These are phyloP conservation scores for Teratosphaeria epicoccoides DNA, from an alignment of 2,329 filamentous ascomycete species.

Conservation along the genomic window DNA sequence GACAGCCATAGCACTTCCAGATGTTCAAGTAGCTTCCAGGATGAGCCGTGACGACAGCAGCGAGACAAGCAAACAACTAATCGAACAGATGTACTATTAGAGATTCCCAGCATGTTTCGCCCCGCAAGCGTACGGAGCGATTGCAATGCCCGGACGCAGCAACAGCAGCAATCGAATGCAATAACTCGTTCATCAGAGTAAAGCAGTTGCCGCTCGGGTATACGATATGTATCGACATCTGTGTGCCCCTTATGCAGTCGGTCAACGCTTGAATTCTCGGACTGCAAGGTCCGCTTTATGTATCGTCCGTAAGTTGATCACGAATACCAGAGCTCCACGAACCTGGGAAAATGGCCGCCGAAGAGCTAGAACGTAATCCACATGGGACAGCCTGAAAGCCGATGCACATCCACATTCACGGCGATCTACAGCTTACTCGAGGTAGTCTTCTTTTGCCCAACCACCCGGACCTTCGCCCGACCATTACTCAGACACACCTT, in stretches of 20 bases:
- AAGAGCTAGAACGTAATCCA: neutral
- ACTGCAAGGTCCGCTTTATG: too few species aligned
- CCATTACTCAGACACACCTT: slow-evolving; percentile 86
- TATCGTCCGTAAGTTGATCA: too few species aligned
- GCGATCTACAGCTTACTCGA: slow-evolving; percentile 48
- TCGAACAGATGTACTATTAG: neutral
- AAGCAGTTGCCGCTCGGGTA: too few species aligned
- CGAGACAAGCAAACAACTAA: neutral
- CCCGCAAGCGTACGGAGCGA: neutral
- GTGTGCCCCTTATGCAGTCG: too few species aligned
- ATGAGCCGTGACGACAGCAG: neutral
- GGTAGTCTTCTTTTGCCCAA: slow-evolving; percentile 31
- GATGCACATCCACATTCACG: neutral
- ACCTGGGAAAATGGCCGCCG: too few species aligned
- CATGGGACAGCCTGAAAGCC: neutral
- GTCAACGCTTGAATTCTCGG: too few species aligned
- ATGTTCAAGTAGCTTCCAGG: neutral
- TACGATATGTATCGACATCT: too few species aligned
- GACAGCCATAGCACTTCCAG: neutral
- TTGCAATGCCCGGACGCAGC: neutral
- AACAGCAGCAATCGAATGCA: neutral
- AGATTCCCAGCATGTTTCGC: neutral
- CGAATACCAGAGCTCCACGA: too few species aligned
- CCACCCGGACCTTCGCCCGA: slow-evolving; percentile 62
- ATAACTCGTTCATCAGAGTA: too few species aligned